Evolutionary conservation across 345 rosid species (phyloP), one percentile per base, ranked within the genome.

Genomic region (Rhodamnia rubescens): DNA sequence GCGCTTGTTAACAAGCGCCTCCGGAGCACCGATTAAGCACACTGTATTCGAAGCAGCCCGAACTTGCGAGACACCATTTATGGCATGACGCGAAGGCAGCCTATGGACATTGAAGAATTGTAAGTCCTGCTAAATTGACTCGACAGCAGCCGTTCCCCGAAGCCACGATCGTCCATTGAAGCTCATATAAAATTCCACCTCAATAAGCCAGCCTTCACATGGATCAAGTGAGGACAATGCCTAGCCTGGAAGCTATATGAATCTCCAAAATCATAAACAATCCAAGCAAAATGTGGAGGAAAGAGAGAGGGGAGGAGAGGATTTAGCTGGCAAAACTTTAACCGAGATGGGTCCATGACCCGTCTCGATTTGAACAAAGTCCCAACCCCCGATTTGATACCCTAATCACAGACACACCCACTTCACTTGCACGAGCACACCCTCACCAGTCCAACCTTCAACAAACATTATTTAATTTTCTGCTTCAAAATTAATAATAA

Each of bases 351-450:
- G 83, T 81, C 83, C 83, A 50, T 26, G 83, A n/a, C 53, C 53
- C 55, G 15, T 53, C 83, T 81, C 83, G 52, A 50, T 50, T 50
- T 50, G 53, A 27, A 24, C 36, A 32, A 42, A 27, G 40, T 22
- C 40, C 83, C 56, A 81, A 50, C 56, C 56, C 83, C 56, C 56
- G 40, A 81, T 81, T 81, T 50, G 83, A 81, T 81, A n/a, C 56
- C 83, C 53, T 26, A 81, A 81, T 81, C 83, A 50, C 40, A 81
- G 29, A 50, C 32, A 50, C 83, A 26, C 56, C 83, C 80, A 36
- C 80, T 69, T 69, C 80, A 69, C 47, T 69, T 36, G 80, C 47
- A 36, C 40, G 3, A 36, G 3, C 40, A 69, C 80, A 9, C 26
- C 18, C 80, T 20, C 18, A 5, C 26, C 47, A 18, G 47, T 32